Evolutionary conservation across 2,329 filamentous ascomycete species (phyloP).

Genomic region (Alternaria brassicae): DNA sequence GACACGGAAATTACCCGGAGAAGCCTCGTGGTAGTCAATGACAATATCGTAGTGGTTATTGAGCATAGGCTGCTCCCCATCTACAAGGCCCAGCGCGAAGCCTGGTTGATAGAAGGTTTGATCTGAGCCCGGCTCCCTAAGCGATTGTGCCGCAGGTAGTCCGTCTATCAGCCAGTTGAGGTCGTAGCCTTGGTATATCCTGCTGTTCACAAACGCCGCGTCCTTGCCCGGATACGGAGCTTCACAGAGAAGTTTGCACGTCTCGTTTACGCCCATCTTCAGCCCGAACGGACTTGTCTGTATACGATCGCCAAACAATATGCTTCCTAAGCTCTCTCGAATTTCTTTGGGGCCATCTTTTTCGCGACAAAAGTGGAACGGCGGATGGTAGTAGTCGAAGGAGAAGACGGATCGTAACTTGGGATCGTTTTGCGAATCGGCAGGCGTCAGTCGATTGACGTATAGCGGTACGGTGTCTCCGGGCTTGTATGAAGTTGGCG

Average conservation of each 20-base stretch:
- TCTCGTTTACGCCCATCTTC: slow-evolving; percentile 84
- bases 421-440: slow-evolving; percentile 76
- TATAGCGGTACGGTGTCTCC: slow-evolving; percentile 83
- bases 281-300: slow-evolving; percentile 94
- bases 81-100: slow-evolving; percentile 74
- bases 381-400: slow-evolving; percentile 92
- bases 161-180: slow-evolving; percentile 97
- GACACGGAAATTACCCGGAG: slow-evolving; percentile 76
- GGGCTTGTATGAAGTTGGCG: slow-evolving; percentile 86
- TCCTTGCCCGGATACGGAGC: slow-evolving; percentile 70
- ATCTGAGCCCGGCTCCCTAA: slow-evolving; percentile 76
- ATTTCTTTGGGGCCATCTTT: slow-evolving; percentile 77
- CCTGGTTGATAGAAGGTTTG: slow-evolving; percentile 89
- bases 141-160: slow-evolving; percentile 84
- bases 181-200: slow-evolving; percentile 86
- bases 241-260: slow-evolving; percentile 81
- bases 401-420: slow-evolving; percentile 91
- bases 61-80: slow-evolving; percentile 66
- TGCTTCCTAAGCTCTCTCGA: slow-evolving; percentile 90
- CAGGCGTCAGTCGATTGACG: slow-evolving; percentile 91
- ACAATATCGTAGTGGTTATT: slow-evolving; percentile 97
- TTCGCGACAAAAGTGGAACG: slow-evolving; percentile 88
- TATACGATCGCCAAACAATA: slow-evolving; percentile 96
- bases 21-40: slow-evolving; percentile 88
- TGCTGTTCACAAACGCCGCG: slow-evolving; percentile 79